Percentiles rank a stretch among this genome's conserved stretches.
These are phyloP conservation scores for Geotrichum aggregatum DNA, from an alignment of 1,139 yeast species.

Conservation along the genomic window DNA sequence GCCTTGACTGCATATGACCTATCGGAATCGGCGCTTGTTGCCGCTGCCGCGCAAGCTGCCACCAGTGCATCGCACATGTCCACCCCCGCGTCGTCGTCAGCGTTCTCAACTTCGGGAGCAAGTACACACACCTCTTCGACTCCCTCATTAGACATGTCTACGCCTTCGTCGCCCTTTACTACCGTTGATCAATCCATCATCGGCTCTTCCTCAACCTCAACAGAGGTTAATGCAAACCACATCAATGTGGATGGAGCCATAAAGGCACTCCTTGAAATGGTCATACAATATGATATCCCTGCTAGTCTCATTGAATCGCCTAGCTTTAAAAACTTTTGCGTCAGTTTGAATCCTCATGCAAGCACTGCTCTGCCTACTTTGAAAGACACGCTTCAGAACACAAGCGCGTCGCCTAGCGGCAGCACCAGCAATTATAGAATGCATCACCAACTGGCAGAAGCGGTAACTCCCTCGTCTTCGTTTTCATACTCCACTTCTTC, in stretches of 20 bases:
- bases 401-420: too few relatives aligned
- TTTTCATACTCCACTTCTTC: too few relatives aligned
- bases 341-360: conserved; percentile 11
- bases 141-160: neutral
- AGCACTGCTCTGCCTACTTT: neutral
- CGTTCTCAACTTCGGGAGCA: neutral
- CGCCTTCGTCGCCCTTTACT: neutral
- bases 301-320: conserved; percentile 8
- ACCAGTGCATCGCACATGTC: neutral
- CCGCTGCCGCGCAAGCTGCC: neutral
- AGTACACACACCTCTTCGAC: neutral
- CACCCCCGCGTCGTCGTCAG: too few relatives aligned
- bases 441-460: too few relatives aligned
- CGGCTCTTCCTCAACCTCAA: neutral
- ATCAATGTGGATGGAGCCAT: conserved; percentile 11
- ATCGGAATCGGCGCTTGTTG: neutral
- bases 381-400: conserved; percentile 15
- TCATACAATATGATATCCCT: conserved; percentile 14
- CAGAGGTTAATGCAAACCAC: neutral
- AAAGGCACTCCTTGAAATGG: conserved; percentile 10
- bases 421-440: neutral
- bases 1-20: neutral
- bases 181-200: neutral
- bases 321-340: conserved; percentile 15
- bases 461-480: too few relatives aligned